phyloP scores from a whole-genome alignment of 176 grass and related monocot species.

The Leersia perrieri region DNA sequence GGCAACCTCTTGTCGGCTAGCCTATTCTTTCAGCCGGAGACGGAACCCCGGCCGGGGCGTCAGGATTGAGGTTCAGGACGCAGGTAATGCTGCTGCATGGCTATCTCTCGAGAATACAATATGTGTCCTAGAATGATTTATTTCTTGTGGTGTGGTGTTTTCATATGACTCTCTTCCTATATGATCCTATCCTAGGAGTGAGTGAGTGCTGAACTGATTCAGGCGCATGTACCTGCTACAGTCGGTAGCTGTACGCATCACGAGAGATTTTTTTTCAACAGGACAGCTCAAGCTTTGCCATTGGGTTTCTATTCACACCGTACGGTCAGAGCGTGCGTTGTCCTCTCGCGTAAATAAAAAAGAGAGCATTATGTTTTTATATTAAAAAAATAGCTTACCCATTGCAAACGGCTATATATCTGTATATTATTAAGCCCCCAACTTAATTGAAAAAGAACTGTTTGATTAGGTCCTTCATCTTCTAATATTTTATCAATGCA shows the following conservation, averaged over 20 bases:
- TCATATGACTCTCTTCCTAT: background rate
- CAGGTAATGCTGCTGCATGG: constrained; percentile 15
- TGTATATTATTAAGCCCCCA: too few relatives aligned
- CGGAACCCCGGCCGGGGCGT: too few relatives aligned
- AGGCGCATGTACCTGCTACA: constrained; percentile 15
- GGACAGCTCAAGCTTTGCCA: background rate
- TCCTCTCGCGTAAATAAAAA: background rate
- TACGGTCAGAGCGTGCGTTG: background rate
- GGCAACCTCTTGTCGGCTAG: constrained; percentile 29
- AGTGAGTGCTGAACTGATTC: background rate
- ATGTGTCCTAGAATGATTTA: too few relatives aligned
- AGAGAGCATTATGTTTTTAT: too few relatives aligned
- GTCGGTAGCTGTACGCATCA: constrained; percentile 33
- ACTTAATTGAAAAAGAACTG: too few relatives aligned
- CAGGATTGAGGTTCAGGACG: background rate
- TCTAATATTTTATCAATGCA: too few relatives aligned
- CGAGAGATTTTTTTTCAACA: constrained; percentile 18
- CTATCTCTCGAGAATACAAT: background rate
- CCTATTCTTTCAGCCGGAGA: background rate
- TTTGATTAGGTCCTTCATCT: too few relatives aligned
- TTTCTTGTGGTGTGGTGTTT: too few relatives aligned
- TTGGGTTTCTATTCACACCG: background rate
- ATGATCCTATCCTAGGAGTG: background rate
- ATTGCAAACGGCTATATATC: too few relatives aligned
- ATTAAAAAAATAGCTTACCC: too few relatives aligned